Conservation (phyloP, 2,329 filamentous ascomycete genomes). For the Coniochaeta ligniaria region DNA sequence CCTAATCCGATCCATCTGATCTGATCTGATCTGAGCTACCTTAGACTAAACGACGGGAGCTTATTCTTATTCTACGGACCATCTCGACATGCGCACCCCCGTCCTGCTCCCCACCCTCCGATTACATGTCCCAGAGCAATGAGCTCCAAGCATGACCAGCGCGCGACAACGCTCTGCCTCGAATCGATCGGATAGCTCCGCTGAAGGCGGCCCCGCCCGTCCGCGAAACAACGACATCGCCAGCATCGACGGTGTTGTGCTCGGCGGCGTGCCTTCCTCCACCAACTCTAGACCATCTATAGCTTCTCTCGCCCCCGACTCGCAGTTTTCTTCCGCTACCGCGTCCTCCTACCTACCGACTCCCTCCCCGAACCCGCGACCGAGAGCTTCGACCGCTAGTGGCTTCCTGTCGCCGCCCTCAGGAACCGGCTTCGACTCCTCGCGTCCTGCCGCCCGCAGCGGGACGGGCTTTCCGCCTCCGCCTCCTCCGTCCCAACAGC, state of each 20-base stretch:
- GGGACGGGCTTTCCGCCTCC: background rate
- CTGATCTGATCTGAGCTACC: background rate
- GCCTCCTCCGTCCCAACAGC: background rate
- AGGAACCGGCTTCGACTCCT: background rate
- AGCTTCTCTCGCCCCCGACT: constrained; percentile 9
- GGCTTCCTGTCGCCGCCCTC: background rate
- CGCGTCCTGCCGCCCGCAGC: background rate
- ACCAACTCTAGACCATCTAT: constrained; percentile 4
- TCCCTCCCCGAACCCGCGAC: background rate
- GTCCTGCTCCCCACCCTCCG: background rate
- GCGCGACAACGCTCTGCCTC: constrained; percentile 11
- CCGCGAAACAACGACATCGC: constrained; percentile 6
- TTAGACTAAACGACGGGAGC: background rate
- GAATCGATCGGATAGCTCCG: constrained; percentile 9
- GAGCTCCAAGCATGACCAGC: background rate
- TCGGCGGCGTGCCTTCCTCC: constrained; percentile 13
- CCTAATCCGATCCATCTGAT: background rate
- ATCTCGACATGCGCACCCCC: background rate
- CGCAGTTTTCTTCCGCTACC: constrained; percentile 7
- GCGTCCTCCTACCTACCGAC: background rate
- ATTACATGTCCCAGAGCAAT: background rate
- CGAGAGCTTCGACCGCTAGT: background rate
- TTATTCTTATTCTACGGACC: background rate
- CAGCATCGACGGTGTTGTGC: constrained; percentile 12
- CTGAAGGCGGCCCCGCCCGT: background rate